Evolutionary conservation across 2,329 filamentous ascomycete species (phyloP).

Genomic region (Verticillium alfalfae): DNA sequence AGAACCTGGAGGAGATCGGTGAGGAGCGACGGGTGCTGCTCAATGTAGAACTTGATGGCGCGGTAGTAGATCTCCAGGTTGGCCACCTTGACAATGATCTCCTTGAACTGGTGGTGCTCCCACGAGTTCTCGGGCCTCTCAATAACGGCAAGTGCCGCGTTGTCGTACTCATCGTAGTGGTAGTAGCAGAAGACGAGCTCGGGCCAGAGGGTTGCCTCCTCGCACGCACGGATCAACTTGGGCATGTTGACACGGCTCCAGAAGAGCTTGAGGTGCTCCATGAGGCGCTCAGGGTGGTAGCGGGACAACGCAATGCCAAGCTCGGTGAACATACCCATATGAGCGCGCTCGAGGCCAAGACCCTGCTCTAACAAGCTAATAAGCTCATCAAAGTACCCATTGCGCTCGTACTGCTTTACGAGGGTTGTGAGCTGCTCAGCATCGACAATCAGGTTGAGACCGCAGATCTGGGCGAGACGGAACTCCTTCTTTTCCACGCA

Average conservation of each 20-base stretch:
- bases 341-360: conserved; percentile 82
- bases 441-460: conserved; percentile 95
- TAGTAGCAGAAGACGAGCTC: conserved; percentile 97
- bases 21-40: conserved; percentile 90
- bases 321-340: conserved; percentile 97
- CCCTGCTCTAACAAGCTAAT: conserved; percentile 92
- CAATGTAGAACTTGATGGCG: conserved; percentile 91
- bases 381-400: conserved; percentile 97
- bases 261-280: conserved; percentile 99
- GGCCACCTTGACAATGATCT: conserved; percentile 94
- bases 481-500: conserved; percentile 98
- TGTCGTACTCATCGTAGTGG: conserved; percentile 98
- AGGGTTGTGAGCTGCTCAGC: conserved; percentile 90
- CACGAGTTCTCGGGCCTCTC: conserved; percentile 95
- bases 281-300: conserved; percentile 91
- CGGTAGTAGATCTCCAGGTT: conserved; percentile 99
- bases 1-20: conserved; percentile 93
- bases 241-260: conserved; percentile 98
- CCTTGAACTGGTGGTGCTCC: conserved; percentile 99
- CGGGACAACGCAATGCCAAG: conserved; percentile 87
- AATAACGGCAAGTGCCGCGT: conserved; percentile 95
- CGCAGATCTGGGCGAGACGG: conserved; percentile 96
- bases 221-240: conserved; percentile 89
- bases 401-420: conserved; percentile 93
- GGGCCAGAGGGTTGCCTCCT: conserved; percentile 94